phyloP scores from a whole-genome alignment of 805 yeast species.

The Candida dajiaensis region DNA sequence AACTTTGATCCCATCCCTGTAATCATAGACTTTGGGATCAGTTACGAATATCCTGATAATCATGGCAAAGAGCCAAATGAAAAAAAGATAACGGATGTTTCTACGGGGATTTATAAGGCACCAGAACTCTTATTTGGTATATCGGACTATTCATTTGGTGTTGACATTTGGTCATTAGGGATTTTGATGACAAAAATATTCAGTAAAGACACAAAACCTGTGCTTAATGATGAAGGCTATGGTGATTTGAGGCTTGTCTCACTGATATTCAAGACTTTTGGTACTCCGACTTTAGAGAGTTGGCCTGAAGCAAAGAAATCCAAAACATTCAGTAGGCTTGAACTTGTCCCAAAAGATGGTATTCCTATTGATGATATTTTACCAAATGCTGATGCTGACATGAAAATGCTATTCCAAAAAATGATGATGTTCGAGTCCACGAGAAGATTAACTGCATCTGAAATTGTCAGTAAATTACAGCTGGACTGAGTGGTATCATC shows the following conservation, averaged over 20 bases:
- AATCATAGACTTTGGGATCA: constrained; percentile 38
- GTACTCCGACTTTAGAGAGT: constrained; percentile 46
- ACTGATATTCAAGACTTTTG: constrained; percentile 49
- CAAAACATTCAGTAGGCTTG: constrained; percentile 28
- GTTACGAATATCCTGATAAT: constrained; percentile 40
- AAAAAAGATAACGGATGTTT: constrained; percentile 45
- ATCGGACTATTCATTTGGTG: constrained; percentile 42
- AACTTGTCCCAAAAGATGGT: constrained; percentile 21
- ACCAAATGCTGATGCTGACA: constrained; percentile 27
- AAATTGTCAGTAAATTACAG: constrained; percentile 16
- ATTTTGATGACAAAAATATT: constrained; percentile 52
- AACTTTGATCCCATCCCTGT: constrained; percentile 25
- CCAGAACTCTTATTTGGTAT: constrained; percentile 68
- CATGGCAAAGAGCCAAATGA: constrained; percentile 49
- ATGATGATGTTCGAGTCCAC: constrained; percentile 40
- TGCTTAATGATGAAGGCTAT: constrained; percentile 32
- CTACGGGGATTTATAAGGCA: constrained; percentile 64
- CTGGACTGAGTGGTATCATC: not conserved
- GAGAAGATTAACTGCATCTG: constrained; percentile 26
- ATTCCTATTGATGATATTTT: constrained; percentile 24
- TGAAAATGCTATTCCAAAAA: constrained; percentile 28
- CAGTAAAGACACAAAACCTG: constrained; percentile 31
- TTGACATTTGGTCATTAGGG: constrained; percentile 74
- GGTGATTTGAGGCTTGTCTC: constrained; percentile 58
- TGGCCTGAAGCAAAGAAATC: constrained; percentile 41